phyloP scores from a whole-genome alignment of 2,329 filamentous ascomycete genomes.

The Botrytis byssoidea region DNA sequence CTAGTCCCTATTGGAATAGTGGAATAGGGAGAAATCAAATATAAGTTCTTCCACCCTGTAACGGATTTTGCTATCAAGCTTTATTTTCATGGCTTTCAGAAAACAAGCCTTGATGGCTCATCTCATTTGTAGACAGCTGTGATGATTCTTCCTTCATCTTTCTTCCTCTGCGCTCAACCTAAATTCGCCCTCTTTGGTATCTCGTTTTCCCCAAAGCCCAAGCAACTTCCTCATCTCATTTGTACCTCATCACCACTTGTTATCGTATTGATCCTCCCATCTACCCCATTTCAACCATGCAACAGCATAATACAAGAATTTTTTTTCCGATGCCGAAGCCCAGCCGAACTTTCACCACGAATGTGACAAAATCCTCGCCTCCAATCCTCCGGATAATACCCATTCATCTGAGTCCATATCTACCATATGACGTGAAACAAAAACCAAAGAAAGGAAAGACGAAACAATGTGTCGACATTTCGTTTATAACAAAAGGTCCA shows the following conservation, averaged over 20 bases:
- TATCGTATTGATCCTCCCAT: background rate
- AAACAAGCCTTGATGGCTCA: background rate
- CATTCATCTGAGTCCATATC: background rate
- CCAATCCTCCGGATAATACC: background rate
- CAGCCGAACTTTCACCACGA: background rate
- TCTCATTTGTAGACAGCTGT: background rate
- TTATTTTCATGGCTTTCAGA: background rate
- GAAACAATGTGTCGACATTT: background rate
- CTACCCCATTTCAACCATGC: background rate
- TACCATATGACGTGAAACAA: conserved; percentile 6
- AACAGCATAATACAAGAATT: conserved; percentile 8
- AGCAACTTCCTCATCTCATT: background rate
- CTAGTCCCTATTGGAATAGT: background rate
- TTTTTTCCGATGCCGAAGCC: background rate
- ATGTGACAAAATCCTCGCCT: background rate
- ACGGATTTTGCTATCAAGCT: background rate
- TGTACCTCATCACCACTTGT: background rate
- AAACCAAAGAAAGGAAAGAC: background rate
- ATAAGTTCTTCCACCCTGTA: background rate
- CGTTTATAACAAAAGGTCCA: background rate
- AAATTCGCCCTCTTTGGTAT: background rate
- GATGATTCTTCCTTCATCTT: background rate
- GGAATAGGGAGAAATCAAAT: background rate
- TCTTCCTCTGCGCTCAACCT: background rate
- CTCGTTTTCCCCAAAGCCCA: background rate